Percentiles rank a stretch among this genome's conserved stretches.
Conservation (phyloP, 352 stramenopile species). For the Phytopythium sindhum region DNA sequence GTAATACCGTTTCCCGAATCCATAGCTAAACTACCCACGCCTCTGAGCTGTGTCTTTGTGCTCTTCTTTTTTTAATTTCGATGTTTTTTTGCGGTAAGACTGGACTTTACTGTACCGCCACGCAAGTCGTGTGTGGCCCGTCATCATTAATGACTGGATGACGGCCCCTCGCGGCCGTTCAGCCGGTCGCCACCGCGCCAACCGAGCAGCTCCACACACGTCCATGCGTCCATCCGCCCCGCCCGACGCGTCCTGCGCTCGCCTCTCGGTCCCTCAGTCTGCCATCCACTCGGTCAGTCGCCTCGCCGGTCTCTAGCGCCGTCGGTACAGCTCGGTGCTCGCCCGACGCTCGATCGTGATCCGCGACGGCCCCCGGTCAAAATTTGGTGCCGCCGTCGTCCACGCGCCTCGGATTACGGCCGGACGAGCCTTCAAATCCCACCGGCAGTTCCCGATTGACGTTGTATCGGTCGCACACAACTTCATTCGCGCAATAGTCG, state of each 20-base stretch:
- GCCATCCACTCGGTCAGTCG: neutral
- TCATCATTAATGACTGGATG: constrained; percentile 3
- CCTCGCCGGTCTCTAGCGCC: too few species aligned
- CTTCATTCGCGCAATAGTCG: neutral
- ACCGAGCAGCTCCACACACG: neutral
- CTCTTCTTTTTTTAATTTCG: too few species aligned
- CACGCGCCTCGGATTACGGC: neutral
- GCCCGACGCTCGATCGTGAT: neutral
- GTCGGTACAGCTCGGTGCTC: neutral
- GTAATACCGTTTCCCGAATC: too few species aligned
- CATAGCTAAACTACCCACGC: too few species aligned
- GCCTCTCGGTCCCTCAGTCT: neutral
- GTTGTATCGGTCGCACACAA: neutral
- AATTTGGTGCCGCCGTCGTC: neutral
- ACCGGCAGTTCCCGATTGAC: neutral
- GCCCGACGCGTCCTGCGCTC: neutral
- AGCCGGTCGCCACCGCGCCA: neutral
- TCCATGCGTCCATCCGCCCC: neutral
- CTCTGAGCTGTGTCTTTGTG: too few species aligned
- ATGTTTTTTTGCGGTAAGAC: too few species aligned
- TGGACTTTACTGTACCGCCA: neutral
- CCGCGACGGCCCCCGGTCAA: neutral
- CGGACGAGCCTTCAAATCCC: neutral
- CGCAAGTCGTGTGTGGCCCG: neutral
- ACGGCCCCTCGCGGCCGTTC: neutral